Evolutionary conservation across 2,329 filamentous ascomycete species (phyloP), one percentile per base, ranked within the genome.

Genomic region (Aphanoascus verrucosus): DNA sequence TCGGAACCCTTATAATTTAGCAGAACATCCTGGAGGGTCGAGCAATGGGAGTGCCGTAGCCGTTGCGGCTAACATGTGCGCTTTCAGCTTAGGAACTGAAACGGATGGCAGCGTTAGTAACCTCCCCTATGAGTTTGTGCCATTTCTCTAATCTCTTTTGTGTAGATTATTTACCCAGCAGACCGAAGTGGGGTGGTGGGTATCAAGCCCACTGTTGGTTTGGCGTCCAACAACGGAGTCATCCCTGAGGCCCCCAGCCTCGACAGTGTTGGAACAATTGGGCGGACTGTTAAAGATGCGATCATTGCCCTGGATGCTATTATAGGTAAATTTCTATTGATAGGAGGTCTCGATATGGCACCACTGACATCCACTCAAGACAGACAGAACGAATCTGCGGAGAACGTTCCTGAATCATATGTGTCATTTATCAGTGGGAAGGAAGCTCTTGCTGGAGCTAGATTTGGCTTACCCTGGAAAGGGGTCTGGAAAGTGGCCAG

Each of bases 171-270:
- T 62, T 83, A 80, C 63, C 86, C 86, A 0, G 84, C 85, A 0
- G 78, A 84, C 64, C 72, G 83, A 3, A 86, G 85, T 62, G 77
- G 74, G 1, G 64, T 89, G 1, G 83, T 88, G 1, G 85, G 85
- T 2, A 78, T 89, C 65, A 89, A 88, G 68, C 84, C 85, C 1
- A 88, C 84, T 1, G 82, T 88, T 5, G 85, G 85, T 0, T 66
- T 87, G 49, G 87, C 83, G 0, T 86, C 84, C 7, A 72, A 83
- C 14, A 74, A 69, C 17, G 80, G 74, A 15, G 76, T 83, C 28
- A 76, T 89, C 34, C 86, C 85, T 0, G 83, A 85, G 62, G 79
- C 76, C 9, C 70, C 78, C 53, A 79, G 85, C 60, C 82, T 85
- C 60, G 86, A 89, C 61, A 82, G 79, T 0, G 78, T 88, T 0